Base-by-base conservation (phyloP, 2,329 filamentous ascomycete genomes). In the Tolypocladium nubicola region DNA sequence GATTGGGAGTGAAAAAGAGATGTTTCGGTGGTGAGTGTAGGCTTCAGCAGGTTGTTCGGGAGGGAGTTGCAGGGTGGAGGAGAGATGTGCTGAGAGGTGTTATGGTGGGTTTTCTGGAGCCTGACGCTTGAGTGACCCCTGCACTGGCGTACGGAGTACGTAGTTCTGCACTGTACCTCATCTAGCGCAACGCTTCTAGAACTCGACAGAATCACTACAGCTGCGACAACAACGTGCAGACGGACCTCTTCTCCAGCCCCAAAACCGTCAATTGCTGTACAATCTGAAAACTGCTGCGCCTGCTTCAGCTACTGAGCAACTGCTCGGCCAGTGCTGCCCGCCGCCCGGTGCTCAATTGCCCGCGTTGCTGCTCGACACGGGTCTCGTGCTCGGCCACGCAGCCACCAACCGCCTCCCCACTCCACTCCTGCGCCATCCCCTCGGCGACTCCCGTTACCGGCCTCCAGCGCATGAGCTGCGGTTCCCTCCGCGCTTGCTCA, bases 181-280 rank as follows among this genome's bases (percentile, higher is more conserved):
- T 9, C 52, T 47, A 49, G 54, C 40, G 57, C 54, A 45, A 52
- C 54, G 59, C 60, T 67, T 67, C 65, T 68, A 65, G 66, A 68
- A 68, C 43, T 61, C 57, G 49, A 56, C 60, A 66, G 67, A 68
- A 68, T 58, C 62, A 57, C 57, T n/a, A 14, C 37, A 10, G 10
- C 9, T 16, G 37, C 23, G 13, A n/a, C 16, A n/a, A 30, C 35
- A n/a, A 16, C 33, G n/a, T 11, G 19, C 26, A 19, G 14, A 21
- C n/a, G 23, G 33, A 9, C 8, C 8, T 19, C 4, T 21, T 52
- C 30, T 19, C 19, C 19, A 37, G 13, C 47, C 30, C 2, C 16
- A 5, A 35, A 52, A 13, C 30, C 5, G 19, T 11, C 3, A 4
- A 37, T 21, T n/a, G 26, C 11, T 19, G 19, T 7, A 9, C n/a